Evolutionary conservation across 306 rosid genomes (phyloP), one percentile per base, ranked within the genome.

Genomic region (Sphenostylis stenocarpa): DNA sequence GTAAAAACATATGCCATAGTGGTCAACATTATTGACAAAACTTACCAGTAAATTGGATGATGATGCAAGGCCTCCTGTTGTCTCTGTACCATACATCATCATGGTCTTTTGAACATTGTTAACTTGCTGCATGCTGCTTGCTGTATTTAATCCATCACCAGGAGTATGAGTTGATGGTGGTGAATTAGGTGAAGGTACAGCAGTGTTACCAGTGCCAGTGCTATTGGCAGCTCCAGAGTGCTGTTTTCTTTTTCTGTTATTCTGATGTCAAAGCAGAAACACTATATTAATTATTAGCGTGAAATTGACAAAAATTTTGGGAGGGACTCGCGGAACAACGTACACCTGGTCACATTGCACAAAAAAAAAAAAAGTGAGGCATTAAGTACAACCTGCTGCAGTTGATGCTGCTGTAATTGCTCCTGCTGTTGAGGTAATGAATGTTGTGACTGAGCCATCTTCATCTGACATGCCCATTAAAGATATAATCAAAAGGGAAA

Each of bases 161-260:
- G 96, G 96, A 65, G 97, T 87, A 73, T 94, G 98, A 21, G 98
- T 91, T 68, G 98, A 93, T 78, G 94, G 87, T 64, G 93, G 97
- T 63, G 98, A 94, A 81, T 80, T 90, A 62, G 97, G 89, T 14
- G 97, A 88, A 79, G 93, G 97, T 41, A 92, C 98, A 61, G 84
- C 83, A 43, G 98, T 87, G 81, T 90, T 91, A 86, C 94, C 97
- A 45, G 98, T 94, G 78, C 98, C 97, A 47, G 98, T 94, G 86
- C 98, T 94, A 86, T 91, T 91, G 78, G 91, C 96, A 77, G 94
- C 75, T 75, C 98, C 98, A 78, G 97, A 88, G 67, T 86, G 92
- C 5, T 87, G 93, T 83, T 90, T 94, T 84, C 98, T 86, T 84
- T 94, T 94, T 75, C 97, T 84, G 84, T 52, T 78, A 58, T 15